Base-by-base conservation (phyloP, 257 asterid species). In the Forsythia viridissima region DNA sequence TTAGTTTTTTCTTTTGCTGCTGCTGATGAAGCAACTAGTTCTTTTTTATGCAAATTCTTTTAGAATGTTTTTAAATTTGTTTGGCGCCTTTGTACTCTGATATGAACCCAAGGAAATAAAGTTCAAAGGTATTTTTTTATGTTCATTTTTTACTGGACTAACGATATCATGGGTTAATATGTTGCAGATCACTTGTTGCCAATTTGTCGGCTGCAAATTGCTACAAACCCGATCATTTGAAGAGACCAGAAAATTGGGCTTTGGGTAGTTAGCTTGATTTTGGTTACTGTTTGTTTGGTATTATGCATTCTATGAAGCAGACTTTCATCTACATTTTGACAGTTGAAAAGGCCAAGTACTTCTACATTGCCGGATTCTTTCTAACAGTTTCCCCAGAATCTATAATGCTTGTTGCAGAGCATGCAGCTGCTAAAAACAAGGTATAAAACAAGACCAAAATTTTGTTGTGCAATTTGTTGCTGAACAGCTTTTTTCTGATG, bases 361-460 rank as follows among this genome's bases (percentile, higher is more conserved):
- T 76, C 91, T 93, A 93, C 46, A 91, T 93, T 81, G 99, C 99
- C 20, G 99, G 98, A 78, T 93, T 96, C 79, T 96, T 96, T 84
- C 97, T 92, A 86, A 91, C 98, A 1, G 99, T 96, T 86, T 96
- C 99, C 85, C 97, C 97, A 1, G 99, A 96, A 55, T 96, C 99
- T 70, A 92, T 96, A 84, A 42, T 87, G 82, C 96, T 87, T 73
- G 97, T 96, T 59, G 98, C 97, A 81, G 98, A 96, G 88, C 97
- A 96, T 80, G 97, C 99, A 65, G 89, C 89, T 82, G 98, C 97
- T 68, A 90, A 90, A 36, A 93, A 89, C 83, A 96, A 93, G 98
- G 98, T 93, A 43, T 30, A 73, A 40, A 70, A 18, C 77, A 74
- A 30, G 59, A 68, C 46, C 36, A 4, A 44, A 40, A 40, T 6